phyloP scores from a whole-genome alignment of 2,329 filamentous ascomycete species.

The Geosmithia putterillii region DNA sequence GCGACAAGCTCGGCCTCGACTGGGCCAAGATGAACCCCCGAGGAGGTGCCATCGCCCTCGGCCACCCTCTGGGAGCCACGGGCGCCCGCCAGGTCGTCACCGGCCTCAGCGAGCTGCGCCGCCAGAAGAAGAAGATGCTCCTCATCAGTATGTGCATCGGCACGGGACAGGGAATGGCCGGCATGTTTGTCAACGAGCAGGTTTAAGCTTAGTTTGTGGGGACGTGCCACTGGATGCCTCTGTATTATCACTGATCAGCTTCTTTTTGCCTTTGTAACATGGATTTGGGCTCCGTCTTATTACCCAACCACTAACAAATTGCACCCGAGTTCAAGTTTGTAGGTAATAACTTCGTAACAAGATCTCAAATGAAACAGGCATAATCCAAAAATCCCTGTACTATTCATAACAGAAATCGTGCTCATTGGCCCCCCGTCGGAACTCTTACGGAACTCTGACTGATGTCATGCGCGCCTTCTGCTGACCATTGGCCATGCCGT shows the following conservation, averaged over 20 bases:
- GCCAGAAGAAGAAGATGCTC: conserved; percentile 80
- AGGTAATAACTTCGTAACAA: no score
- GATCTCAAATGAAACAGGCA: no score
- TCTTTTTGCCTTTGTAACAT: no score
- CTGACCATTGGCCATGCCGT: neutral
- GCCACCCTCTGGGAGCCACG: conserved; percentile 71
- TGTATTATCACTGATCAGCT: no score
- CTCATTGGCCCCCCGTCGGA: no score
- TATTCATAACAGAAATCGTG: no score
- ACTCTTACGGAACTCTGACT: no score
- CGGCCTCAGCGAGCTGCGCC: conserved; percentile 70
- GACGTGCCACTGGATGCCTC: no score
- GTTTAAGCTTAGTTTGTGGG: neutral
- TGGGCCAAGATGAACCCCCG: conserved; percentile 69
- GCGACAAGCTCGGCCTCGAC: conserved; percentile 58
- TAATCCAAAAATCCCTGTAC: no score
- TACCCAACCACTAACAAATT: no score
- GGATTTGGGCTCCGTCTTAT: no score
- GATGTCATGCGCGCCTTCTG: neutral
- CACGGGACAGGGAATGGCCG: conserved; percentile 58
- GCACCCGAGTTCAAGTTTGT: no score
- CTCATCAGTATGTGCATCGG: conserved; percentile 84
- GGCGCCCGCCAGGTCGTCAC: conserved; percentile 79
- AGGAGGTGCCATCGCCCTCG: conserved; percentile 72
- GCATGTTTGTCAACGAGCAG: conserved; percentile 50